Evolutionary conservation across 83 land plant species (phyloP), one percentile per base, ranked within the genome.

Genomic region (Thuja plicata): DNA sequence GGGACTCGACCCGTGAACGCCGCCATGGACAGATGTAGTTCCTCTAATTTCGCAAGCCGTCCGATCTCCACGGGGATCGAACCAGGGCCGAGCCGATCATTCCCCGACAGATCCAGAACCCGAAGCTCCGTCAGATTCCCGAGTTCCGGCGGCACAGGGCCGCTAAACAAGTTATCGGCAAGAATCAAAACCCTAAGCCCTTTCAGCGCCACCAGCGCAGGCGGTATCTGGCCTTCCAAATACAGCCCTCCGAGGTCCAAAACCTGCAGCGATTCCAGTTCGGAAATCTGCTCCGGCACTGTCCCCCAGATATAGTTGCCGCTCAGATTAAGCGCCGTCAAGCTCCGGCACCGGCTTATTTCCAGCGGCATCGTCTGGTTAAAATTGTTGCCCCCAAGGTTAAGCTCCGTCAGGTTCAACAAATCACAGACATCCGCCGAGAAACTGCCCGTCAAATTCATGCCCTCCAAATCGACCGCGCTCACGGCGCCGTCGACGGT

Each of bases 381-480:
- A 82, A 96, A 92, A 85, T 88, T 70, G 87, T 96, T 96, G 86
- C 77, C 88, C 40, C 94, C 90, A 40, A 96, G 91, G 84, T 81
- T 92, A 15, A 96, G 91, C 37, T 86, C 62, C 45, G 91, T 27
- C 52, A 96, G 92, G 38, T 86, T 50, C 2, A 87, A 85, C 13
- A 96, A 93, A 17, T 79, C 70, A 84, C 96, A 93, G 11, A 96
- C 27, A 3, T 92, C 90, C 34, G 91, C n/a, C 2, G 96, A 92
- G 62, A 96, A 87, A 15, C 92, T 91, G 30, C 97, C 97, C 45
- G 95, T 92, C 41, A 96, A 92, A 35, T 90, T 91, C 83, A 94
- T 87, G 76, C 76, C 41, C 34, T 89, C 92, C 16, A 96, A 92
- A 87, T 90, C 89, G 40, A 96, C 15, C 11, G 93, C 86, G 34